Evolutionary conservation across 306 rosid genomes (phyloP), one percentile per base, ranked within the genome.

Genomic region (Datisca glomerata): DNA sequence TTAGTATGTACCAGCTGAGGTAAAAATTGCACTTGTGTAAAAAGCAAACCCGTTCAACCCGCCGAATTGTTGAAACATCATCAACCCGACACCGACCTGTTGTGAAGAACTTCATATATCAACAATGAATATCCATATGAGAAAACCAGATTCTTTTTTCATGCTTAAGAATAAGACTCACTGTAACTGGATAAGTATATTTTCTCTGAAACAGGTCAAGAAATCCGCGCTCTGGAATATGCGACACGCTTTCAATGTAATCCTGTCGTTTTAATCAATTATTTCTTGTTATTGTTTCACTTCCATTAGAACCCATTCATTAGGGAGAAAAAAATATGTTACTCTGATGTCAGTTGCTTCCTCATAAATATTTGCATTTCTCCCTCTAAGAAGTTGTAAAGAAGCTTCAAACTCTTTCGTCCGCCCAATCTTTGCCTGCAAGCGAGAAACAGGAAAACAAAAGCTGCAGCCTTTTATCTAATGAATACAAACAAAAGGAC

Each of bases 51-150:
- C 78, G 18, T 69, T 69, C 25, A 58, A 56, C 45, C 80, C 74
- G 41, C 53, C 72, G 56, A 69, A 59, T 55, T 72, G 81, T 45
- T 65, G 86, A 55, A 56, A 56, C 16, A 70, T 51, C 84, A 71
- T 63, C 21, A 75, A 16, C 45, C 67, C 78, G 17, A 72, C 69
- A 28, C 80, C 80, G 45, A 71, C 61, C 70, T 71, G 20, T 21
- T n/a, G n/a, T n/a, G n/a, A n/a, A n/a, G n/a, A n/a, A n/a, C n/a
- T n/a, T n/a, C n/a, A n/a, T n/a, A n/a, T n/a, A n/a, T n/a, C n/a
- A n/a, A n/a, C n/a, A n/a, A n/a, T n/a, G n/a, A n/a, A n/a, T n/a
- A n/a, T n/a, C n/a, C n/a, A n/a, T n/a, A n/a, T n/a, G n/a, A n/a
- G n/a, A n/a, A n/a, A n/a, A n/a, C n/a, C 16, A 28, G 12, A 53